Evolutionary conservation across 208 protist genomes (phyloP), one percentile per base, ranked within the genome.

Genomic region (Trypanosoma conorhini): DNA sequence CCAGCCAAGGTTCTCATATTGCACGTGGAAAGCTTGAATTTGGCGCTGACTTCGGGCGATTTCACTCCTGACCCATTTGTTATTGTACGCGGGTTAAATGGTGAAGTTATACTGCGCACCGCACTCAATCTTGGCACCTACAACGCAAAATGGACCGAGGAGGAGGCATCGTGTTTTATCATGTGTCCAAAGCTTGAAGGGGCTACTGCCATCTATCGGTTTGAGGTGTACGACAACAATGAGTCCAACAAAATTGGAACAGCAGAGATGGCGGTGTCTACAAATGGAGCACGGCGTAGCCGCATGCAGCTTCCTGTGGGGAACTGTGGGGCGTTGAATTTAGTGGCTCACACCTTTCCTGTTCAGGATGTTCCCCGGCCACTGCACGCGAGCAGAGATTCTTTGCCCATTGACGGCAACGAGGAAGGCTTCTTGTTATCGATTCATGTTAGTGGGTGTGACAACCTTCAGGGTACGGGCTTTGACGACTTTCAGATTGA

Each of bases 151-250:
- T 96, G 87, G 80, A 42, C 63, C 7, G 64, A 74, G 52, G 73
- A 80, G 28, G 82, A 87, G 55, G 87, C 88, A 24, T 85, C 88
- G 64, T 94, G 91, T 67, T 79, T 96, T 60, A 72, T 96, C 55
- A 67, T 70, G 38, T 94, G 86, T 72, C 88, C 91, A 0, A 69
- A 57, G 24, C 83, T 94, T 42, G 56, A 50, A 38, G 88, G 85
- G 15, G 86, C 81, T 75, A 80, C 67, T 0, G 72, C 69, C 7
- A 71, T 70, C 17, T 94, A 93, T 67, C 62, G 66, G 28, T 61
- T 96, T 21, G 88, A 96, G 60, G 79, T 96, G 42, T 91, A 83
- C 64, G 91, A 96, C 77, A 94, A 82, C 71, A 88, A 92, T 56
- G 82, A 82, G 46, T 35, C 52, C 26, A 81, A 74, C 10, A 71